These are phyloP conservation scores for Melampsora larici-populina DNA, from an alignment of 1,284 basidiomycete species.

Conservation along the genomic window DNA sequence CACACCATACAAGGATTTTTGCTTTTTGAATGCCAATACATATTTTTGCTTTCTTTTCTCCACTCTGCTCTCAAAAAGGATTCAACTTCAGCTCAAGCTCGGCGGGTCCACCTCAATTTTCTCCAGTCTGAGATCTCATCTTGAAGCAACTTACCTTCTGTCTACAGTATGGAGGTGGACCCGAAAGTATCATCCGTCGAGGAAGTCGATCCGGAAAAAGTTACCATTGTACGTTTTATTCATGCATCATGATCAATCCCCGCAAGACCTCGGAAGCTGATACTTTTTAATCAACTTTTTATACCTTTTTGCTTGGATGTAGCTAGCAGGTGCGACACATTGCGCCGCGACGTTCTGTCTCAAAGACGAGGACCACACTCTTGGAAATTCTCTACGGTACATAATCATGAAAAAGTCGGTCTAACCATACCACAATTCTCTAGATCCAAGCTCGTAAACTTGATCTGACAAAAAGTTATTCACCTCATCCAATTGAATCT, in stretches of 20 bases:
- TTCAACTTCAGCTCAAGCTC: too few species aligned
- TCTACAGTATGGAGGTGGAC: not conserved
- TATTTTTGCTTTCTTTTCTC: too few species aligned
- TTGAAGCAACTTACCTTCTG: too few species aligned
- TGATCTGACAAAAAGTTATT: not conserved
- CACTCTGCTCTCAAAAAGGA: too few species aligned
- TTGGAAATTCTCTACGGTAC: constrained; percentile 54
- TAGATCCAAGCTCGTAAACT: not conserved
- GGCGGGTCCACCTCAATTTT: too few species aligned
- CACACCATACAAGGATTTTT: too few species aligned
- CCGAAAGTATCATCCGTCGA: not conserved
- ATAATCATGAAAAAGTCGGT: constrained; percentile 55
- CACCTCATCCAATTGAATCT: not conserved
- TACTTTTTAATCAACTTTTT: not conserved
- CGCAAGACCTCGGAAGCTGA: not conserved
- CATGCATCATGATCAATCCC: not conserved
- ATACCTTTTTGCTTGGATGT: not conserved
- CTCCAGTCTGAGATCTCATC: too few species aligned
- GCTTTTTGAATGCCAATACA: too few species aligned
- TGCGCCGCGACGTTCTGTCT: constrained; percentile 53
- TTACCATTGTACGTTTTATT: constrained; percentile 28
- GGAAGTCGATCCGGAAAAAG: constrained; percentile 31
- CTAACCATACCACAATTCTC: not conserved
- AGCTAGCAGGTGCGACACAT: constrained; percentile 28
- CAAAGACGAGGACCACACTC: constrained; percentile 53